A percentile compares a stretch with the other conserved stretches of the same genome.
These are phyloP conservation scores for Balansia obtecta DNA, from an alignment of 2,329 filamentous ascomycete genomes.

Conservation along the genomic window DNA sequence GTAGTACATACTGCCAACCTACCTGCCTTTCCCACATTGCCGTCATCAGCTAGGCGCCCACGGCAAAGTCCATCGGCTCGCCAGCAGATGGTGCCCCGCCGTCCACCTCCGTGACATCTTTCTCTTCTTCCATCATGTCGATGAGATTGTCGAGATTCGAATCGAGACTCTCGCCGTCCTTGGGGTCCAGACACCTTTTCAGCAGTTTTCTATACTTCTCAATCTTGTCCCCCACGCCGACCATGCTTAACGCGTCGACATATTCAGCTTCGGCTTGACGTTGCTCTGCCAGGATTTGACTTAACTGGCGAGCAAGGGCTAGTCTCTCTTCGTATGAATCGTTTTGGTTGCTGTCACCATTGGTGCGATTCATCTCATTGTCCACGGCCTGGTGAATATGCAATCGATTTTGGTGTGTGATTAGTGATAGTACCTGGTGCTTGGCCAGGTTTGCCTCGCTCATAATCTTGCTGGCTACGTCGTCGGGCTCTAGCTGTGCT, in stretches of 20 bases:
- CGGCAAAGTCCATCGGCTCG: slow-evolving; percentile 19
- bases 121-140: slow-evolving; percentile 51
- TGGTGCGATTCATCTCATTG: slow-evolving; percentile 34
- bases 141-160: slow-evolving; percentile 48
- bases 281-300: slow-evolving; percentile 44
- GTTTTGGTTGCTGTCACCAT: slow-evolving; percentile 31
- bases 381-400: slow-evolving; percentile 41
- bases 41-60: slow-evolving; percentile 3
- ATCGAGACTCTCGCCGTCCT: slow-evolving; percentile 57
- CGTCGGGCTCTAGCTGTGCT: slow-evolving; percentile 40
- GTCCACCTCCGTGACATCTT: slow-evolving; percentile 30
- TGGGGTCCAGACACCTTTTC: slow-evolving; percentile 52
- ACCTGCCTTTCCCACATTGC: neutral
- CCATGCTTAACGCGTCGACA: slow-evolving; percentile 52
- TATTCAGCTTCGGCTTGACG: slow-evolving; percentile 53
- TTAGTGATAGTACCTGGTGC: slow-evolving; percentile 35
- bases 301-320: slow-evolving; percentile 44
- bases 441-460: slow-evolving; percentile 38
- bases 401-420: slow-evolving; percentile 40
- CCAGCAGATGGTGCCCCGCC: slow-evolving; percentile 15
- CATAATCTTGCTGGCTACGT: slow-evolving; percentile 35
- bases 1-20: neutral
- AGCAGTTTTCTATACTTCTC: slow-evolving; percentile 61
- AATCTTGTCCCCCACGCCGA: slow-evolving; percentile 61
- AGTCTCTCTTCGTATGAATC: slow-evolving; percentile 44